Evolutionary conservation across 805 yeast species (phyloP).

Genomic region (Saccharomycopsis sp.): DNA sequence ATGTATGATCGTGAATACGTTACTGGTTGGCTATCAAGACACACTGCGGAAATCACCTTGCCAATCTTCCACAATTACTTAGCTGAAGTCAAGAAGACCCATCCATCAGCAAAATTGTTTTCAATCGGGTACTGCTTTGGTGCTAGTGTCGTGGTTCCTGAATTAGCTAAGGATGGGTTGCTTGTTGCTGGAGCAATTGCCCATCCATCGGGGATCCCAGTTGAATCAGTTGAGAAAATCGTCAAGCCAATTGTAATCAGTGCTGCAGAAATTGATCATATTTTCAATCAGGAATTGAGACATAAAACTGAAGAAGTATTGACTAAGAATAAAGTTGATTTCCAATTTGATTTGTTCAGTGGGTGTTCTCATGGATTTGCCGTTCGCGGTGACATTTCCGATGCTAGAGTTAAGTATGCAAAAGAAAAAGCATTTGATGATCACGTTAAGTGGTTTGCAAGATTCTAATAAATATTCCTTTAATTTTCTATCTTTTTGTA

Average conservation of each 20-base stretch:
- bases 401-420: slow-evolving; percentile 51
- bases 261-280: slow-evolving; percentile 64
- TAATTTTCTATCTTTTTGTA: too few relatives aligned
- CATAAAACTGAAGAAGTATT: slow-evolving; percentile 51
- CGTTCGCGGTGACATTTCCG: slow-evolving; percentile 60
- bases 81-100: slow-evolving; percentile 35
- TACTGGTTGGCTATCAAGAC: slow-evolving; percentile 45
- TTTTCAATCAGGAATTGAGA: slow-evolving; percentile 60
- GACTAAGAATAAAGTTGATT: slow-evolving; percentile 44
- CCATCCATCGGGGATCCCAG: slow-evolving; percentile 73
- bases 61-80: slow-evolving; percentile 46
- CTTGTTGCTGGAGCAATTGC: slow-evolving; percentile 65
- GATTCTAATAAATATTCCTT: too few relatives aligned
- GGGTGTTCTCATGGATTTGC: slow-evolving; percentile 75
- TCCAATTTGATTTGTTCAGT: slow-evolving; percentile 53
- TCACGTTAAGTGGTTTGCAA: slow-evolving; percentile 8
- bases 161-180: slow-evolving; percentile 29
- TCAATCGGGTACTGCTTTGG: slow-evolving; percentile 81
- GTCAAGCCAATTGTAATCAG: slow-evolving; percentile 60
- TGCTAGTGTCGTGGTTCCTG: slow-evolving; percentile 52
- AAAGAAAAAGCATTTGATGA: slow-evolving; percentile 41
- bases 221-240: slow-evolving; percentile 57
- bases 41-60: slow-evolving; percentile 37
- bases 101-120: slow-evolving; percentile 35
- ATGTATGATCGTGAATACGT: slow-evolving; percentile 36